phyloP scores from a whole-genome alignment of 148 eudicot genomes.

The Camellia granthamiana region DNA sequence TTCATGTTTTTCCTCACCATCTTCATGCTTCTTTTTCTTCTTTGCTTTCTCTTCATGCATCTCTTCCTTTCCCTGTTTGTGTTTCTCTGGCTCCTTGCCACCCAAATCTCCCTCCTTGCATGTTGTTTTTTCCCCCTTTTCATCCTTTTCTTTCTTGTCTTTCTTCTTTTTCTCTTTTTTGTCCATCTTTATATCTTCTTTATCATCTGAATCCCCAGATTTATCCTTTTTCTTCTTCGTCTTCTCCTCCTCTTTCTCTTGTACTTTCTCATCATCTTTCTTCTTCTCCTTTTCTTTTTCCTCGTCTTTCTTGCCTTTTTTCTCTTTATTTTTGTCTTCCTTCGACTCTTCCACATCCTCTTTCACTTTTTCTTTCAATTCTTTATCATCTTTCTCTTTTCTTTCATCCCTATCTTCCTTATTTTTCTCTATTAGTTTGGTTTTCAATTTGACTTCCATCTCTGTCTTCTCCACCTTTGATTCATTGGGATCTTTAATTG shows the following conservation, averaged over 20 bases:
- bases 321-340: constrained; percentile 4
- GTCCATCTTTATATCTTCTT: constrained; percentile 18
- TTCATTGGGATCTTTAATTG: constrained; percentile 22
- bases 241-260: neutral
- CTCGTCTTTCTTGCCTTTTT: neutral
- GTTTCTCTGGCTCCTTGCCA: constrained; percentile 18
- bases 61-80: constrained; percentile 21
- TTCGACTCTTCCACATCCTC: neutral
- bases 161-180: constrained; percentile 13
- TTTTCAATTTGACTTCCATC: constrained; percentile 24
- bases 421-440: constrained; percentile 21
- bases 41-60: constrained; percentile 20
- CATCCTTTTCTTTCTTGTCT: constrained; percentile 15
- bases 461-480: constrained; percentile 26
- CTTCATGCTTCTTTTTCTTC: constrained; percentile 9
- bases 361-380: neutral
- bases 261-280: constrained; percentile 2
- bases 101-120: constrained; percentile 21
- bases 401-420: constrained; percentile 18
- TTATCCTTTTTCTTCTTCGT: neutral
- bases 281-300: constrained; percentile 8
- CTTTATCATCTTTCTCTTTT: neutral
- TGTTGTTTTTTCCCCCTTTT: constrained; percentile 17
- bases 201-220: constrained; percentile 3
- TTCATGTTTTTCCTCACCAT: constrained; percentile 17